Percentiles rank a stretch among this genome's conserved stretches.
Evolutionary conservation across 1,284 basidiomycete genomes (phyloP).

Genomic region (Tilletia horrida): DNA sequence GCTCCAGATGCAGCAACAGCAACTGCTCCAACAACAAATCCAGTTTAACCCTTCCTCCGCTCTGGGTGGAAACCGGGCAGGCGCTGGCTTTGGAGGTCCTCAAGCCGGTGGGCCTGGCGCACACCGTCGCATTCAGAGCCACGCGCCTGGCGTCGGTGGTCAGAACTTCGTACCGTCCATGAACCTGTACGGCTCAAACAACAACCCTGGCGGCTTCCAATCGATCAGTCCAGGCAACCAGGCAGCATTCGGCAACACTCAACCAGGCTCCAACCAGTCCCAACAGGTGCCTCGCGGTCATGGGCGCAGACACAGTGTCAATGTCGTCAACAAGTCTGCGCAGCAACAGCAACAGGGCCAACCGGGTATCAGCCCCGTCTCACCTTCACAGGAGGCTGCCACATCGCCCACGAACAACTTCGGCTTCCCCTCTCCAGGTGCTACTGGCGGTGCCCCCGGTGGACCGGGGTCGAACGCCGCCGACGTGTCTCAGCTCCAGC

Average conservation of each 20-base stretch:
- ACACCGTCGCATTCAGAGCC: slow-evolving; percentile 85
- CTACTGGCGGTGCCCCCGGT: slow-evolving; percentile 14
- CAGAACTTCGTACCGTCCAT: background rate
- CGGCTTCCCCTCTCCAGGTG: slow-evolving; percentile 19
- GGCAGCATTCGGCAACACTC: background rate
- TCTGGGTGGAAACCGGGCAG: slow-evolving; percentile 22
- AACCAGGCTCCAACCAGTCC: slow-evolving; percentile 26
- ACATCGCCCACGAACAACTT: slow-evolving; percentile 6
- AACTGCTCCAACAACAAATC: slow-evolving; percentile 54
- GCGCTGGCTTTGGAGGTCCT: background rate
- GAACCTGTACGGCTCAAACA: slow-evolving; percentile 20
- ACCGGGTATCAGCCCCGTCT: background rate
- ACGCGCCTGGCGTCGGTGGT: slow-evolving; percentile 62
- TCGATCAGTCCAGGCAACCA: background rate
- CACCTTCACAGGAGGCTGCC: background rate
- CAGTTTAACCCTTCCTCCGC: slow-evolving; percentile 38
- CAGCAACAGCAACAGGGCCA: slow-evolving; percentile 31
- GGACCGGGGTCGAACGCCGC: background rate
- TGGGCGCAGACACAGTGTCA: slow-evolving; percentile 87
- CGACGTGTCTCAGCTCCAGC: background rate
- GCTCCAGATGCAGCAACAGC: slow-evolving; percentile 57
- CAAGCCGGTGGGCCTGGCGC: slow-evolving; percentile 58
- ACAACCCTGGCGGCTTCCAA: background rate
- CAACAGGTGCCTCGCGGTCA: slow-evolving; percentile 65
- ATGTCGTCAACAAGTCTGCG: slow-evolving; percentile 63